Base-by-base conservation (phyloP, 192 early-diverging fungal genomes). In the Powellomyces hirtus region DNA sequence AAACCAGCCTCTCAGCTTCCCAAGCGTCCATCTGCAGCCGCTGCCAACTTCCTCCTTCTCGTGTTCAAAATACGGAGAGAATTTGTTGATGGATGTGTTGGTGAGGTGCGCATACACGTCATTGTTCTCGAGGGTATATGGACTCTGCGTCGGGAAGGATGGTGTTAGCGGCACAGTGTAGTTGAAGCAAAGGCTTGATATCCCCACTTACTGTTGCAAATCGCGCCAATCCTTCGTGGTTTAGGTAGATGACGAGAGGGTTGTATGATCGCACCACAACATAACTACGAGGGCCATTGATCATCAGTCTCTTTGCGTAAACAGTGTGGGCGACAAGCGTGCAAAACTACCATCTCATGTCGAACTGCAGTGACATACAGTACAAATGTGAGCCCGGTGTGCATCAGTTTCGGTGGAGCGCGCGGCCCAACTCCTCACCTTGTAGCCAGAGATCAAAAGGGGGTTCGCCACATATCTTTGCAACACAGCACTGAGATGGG, bases 71-170 rank as follows among this genome's bases (percentile, higher is more conserved):
- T 51, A 61, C 8, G 81, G 81, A 22, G 59, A 68, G 29, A 66
- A 31, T 58, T 82, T 82, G 67, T 82, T 82, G 75, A 82, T 82
- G 45, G 81, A 82, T 33, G 81, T 82, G 69, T 82, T 82, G 24
- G 81, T 82, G 18, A 82, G 74, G 53, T 82, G 81, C 0, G 81
- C 73, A 61, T 70, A 82, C 14, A 30, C 18, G 53, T 82, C 72
- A 29, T 63, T 30, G 29, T 29, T 34, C 14, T 22, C 33, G 16
- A 31, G 18, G 16, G 53, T 56, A 18, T 56, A 56, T 27, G 53
- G 53, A 56, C 14, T 27, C 2, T 49, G 3, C 46, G 46, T 14
- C n/a, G n/a, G n/a, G n/a, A n/a, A n/a, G n/a, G n/a, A n/a, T n/a
- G n/a, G n/a, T n/a, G n/a, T 42, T 42, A 42, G 40, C 10, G 18